Base-by-base conservation (phyloP, 2,329 filamentous ascomycete genomes). In the Pseudogymnoascus pannorum region DNA sequence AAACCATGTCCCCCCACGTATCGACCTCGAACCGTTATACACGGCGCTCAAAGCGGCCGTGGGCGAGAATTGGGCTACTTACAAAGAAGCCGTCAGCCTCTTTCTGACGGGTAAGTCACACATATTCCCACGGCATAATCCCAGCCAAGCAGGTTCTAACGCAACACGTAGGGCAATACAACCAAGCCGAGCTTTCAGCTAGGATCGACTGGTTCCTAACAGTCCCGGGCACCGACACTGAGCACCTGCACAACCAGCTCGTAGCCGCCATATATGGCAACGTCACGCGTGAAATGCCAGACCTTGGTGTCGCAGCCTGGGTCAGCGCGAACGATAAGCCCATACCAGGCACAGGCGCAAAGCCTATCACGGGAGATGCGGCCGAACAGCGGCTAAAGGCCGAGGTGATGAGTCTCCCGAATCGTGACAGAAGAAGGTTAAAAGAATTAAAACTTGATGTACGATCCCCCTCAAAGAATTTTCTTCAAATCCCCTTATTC, bases 261-360 rank as follows among this genome's bases (percentile, higher is more conserved):
- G 76, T 88, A 64, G 78, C 84, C 62, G 85, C 83, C 61, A 84
- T 88, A 67, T 86, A 86, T 71, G 84, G 81, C 69, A 89, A 89
- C 78, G 82, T 87, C 63, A 87, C 85, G 35, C 77, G 86, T 62
- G 86, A 88, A 71, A 83, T 87, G 77, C 86, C 86, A 62, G 86
- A 88, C 66, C 79, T 79, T 70, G 85, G 85, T 67, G 80, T 87
- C 68, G 86, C 86, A 57, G 83, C 84, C 64, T 89, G 86, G 86
- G 86, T 88, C 71, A 87, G 85, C 72, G 85, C 86, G 60, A 87
- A 88, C 69, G 86, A 88, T 68, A 88, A 88, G 68, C 85, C 85
- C 16, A 74, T 80, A 16, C 75, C 81, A 9, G 78, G 77, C 42
- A 75, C 80, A 31, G 81, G 81, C 65, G 81, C 77, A 66, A 88